Conservation (phyloP, 2,329 filamentous ascomycete species). For the Sodiomyces alkalinus region DNA sequence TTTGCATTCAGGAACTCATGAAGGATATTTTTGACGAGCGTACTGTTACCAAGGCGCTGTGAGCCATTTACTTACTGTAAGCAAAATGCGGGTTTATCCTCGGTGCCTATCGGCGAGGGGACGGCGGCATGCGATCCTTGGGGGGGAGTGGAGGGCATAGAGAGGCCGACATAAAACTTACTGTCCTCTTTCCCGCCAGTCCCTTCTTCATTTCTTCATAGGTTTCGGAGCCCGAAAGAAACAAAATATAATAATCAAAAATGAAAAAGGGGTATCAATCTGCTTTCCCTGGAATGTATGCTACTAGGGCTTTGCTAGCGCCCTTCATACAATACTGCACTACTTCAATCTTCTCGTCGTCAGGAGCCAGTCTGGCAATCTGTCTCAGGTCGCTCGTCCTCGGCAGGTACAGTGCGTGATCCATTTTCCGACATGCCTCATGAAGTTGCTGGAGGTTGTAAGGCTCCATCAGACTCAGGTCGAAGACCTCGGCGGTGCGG, state of each 20-base stretch:
- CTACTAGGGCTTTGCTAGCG: conserved; percentile 70
- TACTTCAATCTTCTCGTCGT: conserved; percentile 47
- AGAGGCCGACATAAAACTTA: too few species aligned
- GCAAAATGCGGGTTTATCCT: too few species aligned
- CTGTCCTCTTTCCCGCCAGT: neutral
- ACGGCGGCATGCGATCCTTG: too few species aligned
- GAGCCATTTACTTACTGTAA: too few species aligned
- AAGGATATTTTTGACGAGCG: conserved; percentile 69
- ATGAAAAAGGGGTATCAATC: too few species aligned
- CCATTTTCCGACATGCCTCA: conserved; percentile 41
- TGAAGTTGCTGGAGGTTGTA: conserved; percentile 57
- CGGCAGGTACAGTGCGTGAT: conserved; percentile 66
- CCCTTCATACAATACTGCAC: conserved; percentile 87
- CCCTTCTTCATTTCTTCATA: too few species aligned
- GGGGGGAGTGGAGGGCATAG: too few species aligned
- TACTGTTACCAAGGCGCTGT: conserved; percentile 47
- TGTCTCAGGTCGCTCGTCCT: conserved; percentile 72
- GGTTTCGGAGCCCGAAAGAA: neutral
- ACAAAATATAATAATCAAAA: too few species aligned
- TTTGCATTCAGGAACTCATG: conserved; percentile 48
- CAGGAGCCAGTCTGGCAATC: conserved; percentile 43
- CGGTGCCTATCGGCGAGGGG: too few species aligned
- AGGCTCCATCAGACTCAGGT: conserved; percentile 74
- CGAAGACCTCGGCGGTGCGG: conserved; percentile 53
- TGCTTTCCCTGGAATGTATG: conserved; percentile 35